Percentiles rank a stretch among this genome's conserved stretches.
phyloP scores from a whole-genome alignment of 352 stramenopile genomes.

The Phytophthora lateralis region DNA sequence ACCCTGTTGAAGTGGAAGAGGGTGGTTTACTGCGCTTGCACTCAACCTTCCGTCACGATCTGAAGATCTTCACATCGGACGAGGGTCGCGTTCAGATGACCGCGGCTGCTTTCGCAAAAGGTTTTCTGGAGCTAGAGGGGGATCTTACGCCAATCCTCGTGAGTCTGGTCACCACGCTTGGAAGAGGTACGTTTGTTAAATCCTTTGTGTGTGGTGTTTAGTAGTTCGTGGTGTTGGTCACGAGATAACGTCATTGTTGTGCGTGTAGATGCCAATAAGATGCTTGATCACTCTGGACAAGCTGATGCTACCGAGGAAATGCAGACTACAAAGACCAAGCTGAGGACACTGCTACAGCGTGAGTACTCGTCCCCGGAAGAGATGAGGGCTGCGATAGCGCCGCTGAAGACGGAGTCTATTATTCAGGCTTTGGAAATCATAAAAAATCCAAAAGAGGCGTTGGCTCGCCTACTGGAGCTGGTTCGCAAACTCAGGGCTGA shows the following conservation, averaged over 20 bases:
- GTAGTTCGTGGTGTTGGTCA: constrained; percentile 3
- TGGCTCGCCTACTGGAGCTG: constrained; percentile 74
- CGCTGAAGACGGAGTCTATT: constrained; percentile 80
- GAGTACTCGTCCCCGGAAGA: constrained; percentile 77
- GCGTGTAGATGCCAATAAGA: constrained; percentile 89
- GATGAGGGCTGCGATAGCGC: constrained; percentile 65
- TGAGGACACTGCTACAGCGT: constrained; percentile 92
- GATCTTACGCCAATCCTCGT: constrained; percentile 99
- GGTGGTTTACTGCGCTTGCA: constrained; percentile 97
- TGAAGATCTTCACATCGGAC: constrained; percentile 99
- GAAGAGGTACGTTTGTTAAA: constrained; percentile 60
- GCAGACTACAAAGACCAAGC: constrained; percentile 76
- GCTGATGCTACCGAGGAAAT: constrained; percentile 96
- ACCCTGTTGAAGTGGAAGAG: constrained; percentile 90
- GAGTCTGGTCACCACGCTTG: constrained; percentile 91
- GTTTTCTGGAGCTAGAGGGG: constrained; percentile 98
- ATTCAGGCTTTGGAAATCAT: constrained; percentile 77
- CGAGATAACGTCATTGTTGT: not conserved
- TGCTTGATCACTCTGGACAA: constrained; percentile 98
- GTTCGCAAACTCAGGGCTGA: constrained; percentile 79
- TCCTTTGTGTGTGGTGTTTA: not conserved
- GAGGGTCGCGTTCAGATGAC: constrained; percentile 99
- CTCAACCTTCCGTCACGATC: constrained; percentile 99
- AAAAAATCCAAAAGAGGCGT: constrained; percentile 81
- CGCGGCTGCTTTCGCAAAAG: constrained; percentile 99